These are phyloP conservation scores for Ascochyta clinopodiicola DNA, from an alignment of 2,329 filamentous ascomycete species.

Conservation along the genomic window DNA sequence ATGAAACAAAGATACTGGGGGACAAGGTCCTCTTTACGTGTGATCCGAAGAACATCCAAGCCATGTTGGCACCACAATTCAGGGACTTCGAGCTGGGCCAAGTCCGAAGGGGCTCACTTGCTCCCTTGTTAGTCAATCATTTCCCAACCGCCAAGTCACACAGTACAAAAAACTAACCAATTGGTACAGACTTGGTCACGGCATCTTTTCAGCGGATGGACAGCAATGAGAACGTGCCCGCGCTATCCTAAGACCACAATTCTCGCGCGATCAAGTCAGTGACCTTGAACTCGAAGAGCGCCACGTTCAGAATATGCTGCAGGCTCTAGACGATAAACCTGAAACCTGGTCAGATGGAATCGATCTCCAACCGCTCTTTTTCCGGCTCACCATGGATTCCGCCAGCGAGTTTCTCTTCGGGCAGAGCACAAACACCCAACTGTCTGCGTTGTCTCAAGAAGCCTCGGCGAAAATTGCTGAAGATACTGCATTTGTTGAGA, in stretches of 20 bases:
- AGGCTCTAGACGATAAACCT: background rate
- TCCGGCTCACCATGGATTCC: constrained; percentile 44
- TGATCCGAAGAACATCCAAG: constrained; percentile 54
- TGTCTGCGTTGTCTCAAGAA: background rate
- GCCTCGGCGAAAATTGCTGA: background rate
- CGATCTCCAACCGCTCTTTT: constrained; percentile 44
- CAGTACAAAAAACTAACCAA: constrained; percentile 8
- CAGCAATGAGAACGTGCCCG: constrained; percentile 47
- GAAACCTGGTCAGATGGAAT: background rate
- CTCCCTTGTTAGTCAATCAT: constrained; percentile 1
- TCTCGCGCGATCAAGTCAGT: constrained; percentile 44
- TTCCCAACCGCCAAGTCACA: background rate
- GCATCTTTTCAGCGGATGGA: constrained; percentile 41
- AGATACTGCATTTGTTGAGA: background rate
- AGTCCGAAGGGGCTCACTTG: constrained; percentile 9
- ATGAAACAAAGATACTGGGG: constrained; percentile 2
- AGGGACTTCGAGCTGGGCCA: constrained; percentile 44
- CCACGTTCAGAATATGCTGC: constrained; percentile 34
- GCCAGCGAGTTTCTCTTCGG: constrained; percentile 44
- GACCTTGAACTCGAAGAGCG: constrained; percentile 46
- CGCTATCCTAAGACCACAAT: constrained; percentile 48
- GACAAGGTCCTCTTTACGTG: constrained; percentile 33
- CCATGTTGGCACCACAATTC: constrained; percentile 50
- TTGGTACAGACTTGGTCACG: background rate
- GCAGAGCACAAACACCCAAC: constrained; percentile 20